Evolutionary conservation across 2,329 filamentous ascomycete genomes (phyloP).

Genomic region (Trichoderma cornu-damae): DNA sequence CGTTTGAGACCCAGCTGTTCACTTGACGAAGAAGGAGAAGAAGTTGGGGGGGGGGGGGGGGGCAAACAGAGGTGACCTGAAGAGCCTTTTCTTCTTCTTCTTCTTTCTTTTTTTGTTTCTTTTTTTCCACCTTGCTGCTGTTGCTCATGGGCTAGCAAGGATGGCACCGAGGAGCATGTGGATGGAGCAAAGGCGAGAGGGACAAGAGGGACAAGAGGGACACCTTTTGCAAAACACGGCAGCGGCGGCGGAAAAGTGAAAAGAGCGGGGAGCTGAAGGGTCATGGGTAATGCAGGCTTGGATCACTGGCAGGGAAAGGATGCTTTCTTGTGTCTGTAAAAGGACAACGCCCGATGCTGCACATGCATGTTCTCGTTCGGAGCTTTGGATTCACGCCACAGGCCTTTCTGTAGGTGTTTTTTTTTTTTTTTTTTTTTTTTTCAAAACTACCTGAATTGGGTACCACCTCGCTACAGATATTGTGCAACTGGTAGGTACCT

Average conservation of each 20-base stretch:
- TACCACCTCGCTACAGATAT: no score
- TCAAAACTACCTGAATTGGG: no score
- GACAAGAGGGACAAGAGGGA: no score
- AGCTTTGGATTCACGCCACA: not conserved
- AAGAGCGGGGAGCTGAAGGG: not conserved
- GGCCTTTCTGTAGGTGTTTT: not conserved
- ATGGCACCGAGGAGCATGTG: not conserved
- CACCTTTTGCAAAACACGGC: not conserved
- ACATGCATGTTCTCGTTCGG: constrained; percentile 1
- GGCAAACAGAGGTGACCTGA: not conserved
- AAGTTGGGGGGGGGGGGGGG: not conserved
- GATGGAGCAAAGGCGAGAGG: not conserved
- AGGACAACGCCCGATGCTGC: not conserved
- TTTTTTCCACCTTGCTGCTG: not conserved
- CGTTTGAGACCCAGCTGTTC: not conserved
- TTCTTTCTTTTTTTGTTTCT: not conserved
- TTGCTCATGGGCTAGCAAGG: not conserved
- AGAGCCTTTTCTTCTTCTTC: not conserved
- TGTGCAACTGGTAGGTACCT: no score
- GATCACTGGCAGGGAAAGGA: not conserved
- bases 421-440: no score
- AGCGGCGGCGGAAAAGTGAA: not conserved
- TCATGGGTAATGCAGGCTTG: constrained; percentile 6
- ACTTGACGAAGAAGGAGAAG: no score
- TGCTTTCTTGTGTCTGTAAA: not conserved